Evolutionary conservation across 257 asterid species (phyloP), one percentile per base, ranked within the genome.

Genomic region (Paraleonurus japonicus): DNA sequence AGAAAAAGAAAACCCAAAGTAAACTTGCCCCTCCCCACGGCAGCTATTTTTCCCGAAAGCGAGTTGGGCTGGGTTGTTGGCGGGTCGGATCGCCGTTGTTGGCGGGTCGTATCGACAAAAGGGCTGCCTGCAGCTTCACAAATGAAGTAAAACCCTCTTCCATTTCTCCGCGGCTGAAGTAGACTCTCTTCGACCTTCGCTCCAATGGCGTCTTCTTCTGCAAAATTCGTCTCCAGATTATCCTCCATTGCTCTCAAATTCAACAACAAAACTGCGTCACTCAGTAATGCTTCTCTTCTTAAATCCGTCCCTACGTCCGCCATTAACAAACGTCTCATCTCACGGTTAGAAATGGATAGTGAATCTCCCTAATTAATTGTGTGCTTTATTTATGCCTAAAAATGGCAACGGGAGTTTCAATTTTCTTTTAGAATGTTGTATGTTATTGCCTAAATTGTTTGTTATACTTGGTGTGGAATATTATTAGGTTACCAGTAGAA

Each of bases 401-500:
- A 22, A 1, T 16, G 22, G 32, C 24, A 3, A 12, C 16, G 3
- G 5, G 28, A 8, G 37, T 22, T 51, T 8, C 23, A 15, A 43
- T 51, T 32, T 3, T 7, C n/a, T 30, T 16, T 10, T 24, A 16
- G 3, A 20, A 3, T 24, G 8, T 64, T 24, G 13, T 69, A 35
- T 39, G 28, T 15, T 13, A n/a, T 20, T 47, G 26, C 66, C 33
- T 27, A 20, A 39, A 28, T 13, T 12, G 33, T 55, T 37, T 53
- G 28, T 37, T 32, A 11, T 55, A 5, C 75, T 50, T 33, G 60
- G 13, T 12, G 37, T 74, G 80, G 47, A 50, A 58, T 57, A 1
- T 47, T 47, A n/a, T 72, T 64, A 87, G 92, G 84, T 79, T 79
- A 68, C 90, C 92, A 12, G 88, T 85, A 66, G 92, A 87, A 80